Conservation (phyloP, 257 asterid species). For the Ballota nigra region DNA sequence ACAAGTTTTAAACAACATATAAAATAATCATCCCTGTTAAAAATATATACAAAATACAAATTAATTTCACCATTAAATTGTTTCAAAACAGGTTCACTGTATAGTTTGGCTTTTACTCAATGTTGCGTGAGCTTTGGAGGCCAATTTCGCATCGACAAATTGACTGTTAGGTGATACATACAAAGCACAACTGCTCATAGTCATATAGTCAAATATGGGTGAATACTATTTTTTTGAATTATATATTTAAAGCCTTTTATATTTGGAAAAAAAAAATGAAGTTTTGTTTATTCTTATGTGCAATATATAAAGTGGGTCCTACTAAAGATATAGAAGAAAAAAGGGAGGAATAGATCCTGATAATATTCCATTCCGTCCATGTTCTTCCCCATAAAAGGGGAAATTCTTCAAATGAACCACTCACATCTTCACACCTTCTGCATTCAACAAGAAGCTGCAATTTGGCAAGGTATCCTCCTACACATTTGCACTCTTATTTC, state of each 20-base stretch:
- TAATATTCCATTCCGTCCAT: conserved; percentile 39
- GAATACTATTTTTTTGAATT: not conserved
- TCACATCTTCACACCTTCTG: not conserved
- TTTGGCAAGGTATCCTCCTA: not conserved
- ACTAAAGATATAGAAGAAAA: not conserved
- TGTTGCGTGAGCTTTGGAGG: not conserved
- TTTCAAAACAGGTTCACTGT: too few species aligned
- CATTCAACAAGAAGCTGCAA: not conserved
- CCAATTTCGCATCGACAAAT: not conserved
- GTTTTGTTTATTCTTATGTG: too few species aligned
- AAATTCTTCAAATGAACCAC: not conserved
- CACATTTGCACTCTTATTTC: not conserved
- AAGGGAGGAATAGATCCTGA: conserved; percentile 20
- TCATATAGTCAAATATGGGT: not conserved
- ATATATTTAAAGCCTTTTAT: too few species aligned
- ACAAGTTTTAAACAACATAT: too few species aligned
- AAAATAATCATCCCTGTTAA: too few species aligned
- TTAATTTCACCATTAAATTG: too few species aligned
- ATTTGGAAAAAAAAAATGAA: too few species aligned
- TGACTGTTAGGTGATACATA: not conserved
- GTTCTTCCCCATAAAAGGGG: conserved; percentile 11
- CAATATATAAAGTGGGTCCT: not conserved
- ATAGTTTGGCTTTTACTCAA: too few species aligned
- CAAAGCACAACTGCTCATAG: not conserved
- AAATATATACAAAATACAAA: too few species aligned